A percentile compares a stretch with the other conserved stretches of the same genome.
phyloP scores from a whole-genome alignment of 805 yeast genomes.

The Lipomyces orientalis region DNA sequence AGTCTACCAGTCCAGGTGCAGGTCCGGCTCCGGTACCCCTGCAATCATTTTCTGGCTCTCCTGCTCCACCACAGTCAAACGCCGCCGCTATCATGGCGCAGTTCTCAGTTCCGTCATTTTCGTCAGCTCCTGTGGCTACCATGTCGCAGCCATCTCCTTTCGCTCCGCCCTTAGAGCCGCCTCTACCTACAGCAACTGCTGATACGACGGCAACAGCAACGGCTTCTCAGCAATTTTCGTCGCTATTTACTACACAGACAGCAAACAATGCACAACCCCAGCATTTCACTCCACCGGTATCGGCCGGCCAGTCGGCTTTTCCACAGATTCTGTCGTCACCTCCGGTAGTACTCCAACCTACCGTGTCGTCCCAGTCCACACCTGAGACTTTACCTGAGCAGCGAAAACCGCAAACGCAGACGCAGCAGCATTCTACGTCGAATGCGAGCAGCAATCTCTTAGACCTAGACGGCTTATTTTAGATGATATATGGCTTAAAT shows the following conservation, averaged over 20 bases:
- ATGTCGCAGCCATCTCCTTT: neutral
- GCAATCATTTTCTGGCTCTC: neutral
- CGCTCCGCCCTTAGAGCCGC: neutral
- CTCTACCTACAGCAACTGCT: neutral
- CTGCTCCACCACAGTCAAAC: constrained; percentile 5
- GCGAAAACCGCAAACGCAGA: constrained; percentile 10
- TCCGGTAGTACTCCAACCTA: neutral
- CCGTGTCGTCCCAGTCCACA: constrained; percentile 6
- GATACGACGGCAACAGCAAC: neutral
- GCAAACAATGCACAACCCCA: constrained; percentile 8
- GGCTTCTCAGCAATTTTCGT: neutral
- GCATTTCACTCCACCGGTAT: constrained; percentile 13
- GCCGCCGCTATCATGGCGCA: constrained; percentile 25
- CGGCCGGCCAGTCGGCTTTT: neutral
- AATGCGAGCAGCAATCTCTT: constrained; percentile 22
- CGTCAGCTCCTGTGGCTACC: neutral
- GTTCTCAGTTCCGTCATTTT: constrained; percentile 11
- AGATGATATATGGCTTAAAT: neutral
- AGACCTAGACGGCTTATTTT: constrained; percentile 30
- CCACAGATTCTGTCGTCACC: neutral
- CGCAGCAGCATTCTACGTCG: constrained; percentile 9
- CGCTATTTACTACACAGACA: constrained; percentile 6
- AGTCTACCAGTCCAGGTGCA: neutral
- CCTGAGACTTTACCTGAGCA: constrained; percentile 1
- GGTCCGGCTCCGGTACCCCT: neutral